Conservation (phyloP, 78 protist species). For the Guillardia theta region DNA sequence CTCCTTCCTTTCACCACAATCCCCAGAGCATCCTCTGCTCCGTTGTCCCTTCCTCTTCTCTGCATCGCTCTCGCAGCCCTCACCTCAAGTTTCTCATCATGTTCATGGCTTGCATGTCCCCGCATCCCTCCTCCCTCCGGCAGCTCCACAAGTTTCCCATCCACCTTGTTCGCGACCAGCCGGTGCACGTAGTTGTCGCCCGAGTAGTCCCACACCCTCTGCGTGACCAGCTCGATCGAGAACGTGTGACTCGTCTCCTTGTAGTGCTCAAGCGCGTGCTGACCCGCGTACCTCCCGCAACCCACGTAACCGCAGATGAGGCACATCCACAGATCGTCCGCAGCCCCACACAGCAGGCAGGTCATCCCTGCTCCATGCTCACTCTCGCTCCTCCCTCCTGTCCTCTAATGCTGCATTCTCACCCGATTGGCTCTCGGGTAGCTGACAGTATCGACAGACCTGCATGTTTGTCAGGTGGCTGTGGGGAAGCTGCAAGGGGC, state of each 20-base stretch:
- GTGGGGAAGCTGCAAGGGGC: no score
- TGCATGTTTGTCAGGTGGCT: no score
- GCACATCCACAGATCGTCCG: conserved; percentile 86
- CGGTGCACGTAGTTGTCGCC: conserved; percentile 86
- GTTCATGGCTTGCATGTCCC: background rate
- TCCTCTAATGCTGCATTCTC: no score
- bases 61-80: background rate
- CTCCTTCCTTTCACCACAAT: no score
- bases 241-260: conserved; percentile 79
- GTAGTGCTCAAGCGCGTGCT: conserved; percentile 87
- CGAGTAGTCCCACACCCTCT: conserved; percentile 93
- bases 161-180: conserved; percentile 71
- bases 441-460: conserved; percentile 48
- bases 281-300: conserved; percentile 74
- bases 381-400: no score
- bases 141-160: conserved; percentile 77
- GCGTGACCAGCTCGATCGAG: conserved; percentile 82
- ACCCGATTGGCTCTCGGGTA: no score
- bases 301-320: conserved; percentile 87
- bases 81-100: background rate
- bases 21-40: background rate
- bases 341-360: conserved; percentile 60
- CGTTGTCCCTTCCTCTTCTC: background rate
- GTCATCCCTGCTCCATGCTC: no score
- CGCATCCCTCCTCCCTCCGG: background rate